phyloP scores from a whole-genome alignment of 1,139 yeast species.

The Blastobotrys persicus region DNA sequence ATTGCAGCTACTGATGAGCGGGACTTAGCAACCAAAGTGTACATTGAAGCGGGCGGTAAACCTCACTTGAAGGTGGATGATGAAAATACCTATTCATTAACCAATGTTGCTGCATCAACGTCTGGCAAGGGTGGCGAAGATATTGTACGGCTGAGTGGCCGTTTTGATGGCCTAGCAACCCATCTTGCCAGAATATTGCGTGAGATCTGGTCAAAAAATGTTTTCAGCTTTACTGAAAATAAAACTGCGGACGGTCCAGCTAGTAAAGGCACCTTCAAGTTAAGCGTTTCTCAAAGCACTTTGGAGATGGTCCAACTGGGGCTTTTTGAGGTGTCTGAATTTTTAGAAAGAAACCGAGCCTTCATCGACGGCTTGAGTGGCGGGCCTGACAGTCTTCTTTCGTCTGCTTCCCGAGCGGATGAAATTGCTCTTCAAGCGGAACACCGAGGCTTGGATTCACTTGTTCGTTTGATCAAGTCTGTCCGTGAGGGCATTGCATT shows the following conservation, averaged over 20 bases:
- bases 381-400: slow-evolving; percentile 33
- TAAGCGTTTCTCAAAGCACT: slow-evolving; percentile 18
- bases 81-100: slow-evolving; percentile 25
- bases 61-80: slow-evolving; percentile 37
- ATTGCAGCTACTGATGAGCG: slow-evolving; percentile 33
- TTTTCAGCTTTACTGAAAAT: slow-evolving; percentile 47
- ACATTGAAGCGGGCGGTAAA: slow-evolving; percentile 50
- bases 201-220: slow-evolving; percentile 71
- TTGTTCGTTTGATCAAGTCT: slow-evolving; percentile 70
- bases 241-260: slow-evolving; percentile 6
- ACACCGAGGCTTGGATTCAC: slow-evolving; percentile 79
- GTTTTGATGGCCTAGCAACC: slow-evolving; percentile 88
- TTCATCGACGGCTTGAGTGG: slow-evolving; percentile 44
- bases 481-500: slow-evolving; percentile 90
- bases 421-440: slow-evolving; percentile 88
- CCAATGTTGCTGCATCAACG: slow-evolving; percentile 4
- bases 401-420: slow-evolving; percentile 27
- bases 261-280: slow-evolving; percentile 13
- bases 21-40: slow-evolving; percentile 52
- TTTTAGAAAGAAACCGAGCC: slow-evolving; percentile 39
- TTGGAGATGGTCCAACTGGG: slow-evolving; percentile 34
- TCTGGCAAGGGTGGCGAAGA: slow-evolving; percentile 15
- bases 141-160: slow-evolving; percentile 81
- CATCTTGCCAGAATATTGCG: slow-evolving; percentile 75
- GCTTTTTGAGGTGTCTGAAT: slow-evolving; percentile 38